Evolutionary conservation across 768 basidiomycete genomes (phyloP), one percentile per base, ranked within the genome.

Genomic region (Tylopilus sp.): DNA sequence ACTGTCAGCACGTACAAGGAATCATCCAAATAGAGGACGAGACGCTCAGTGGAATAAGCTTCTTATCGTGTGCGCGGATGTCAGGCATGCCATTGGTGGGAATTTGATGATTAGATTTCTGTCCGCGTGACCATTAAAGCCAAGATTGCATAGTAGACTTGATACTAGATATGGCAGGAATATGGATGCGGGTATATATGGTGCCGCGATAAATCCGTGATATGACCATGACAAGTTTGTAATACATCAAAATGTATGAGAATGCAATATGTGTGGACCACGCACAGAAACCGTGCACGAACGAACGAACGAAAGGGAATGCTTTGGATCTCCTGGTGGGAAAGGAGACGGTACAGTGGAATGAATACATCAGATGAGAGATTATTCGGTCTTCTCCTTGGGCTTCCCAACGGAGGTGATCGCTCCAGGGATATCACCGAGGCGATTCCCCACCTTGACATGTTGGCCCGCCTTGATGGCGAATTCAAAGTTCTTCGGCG

Each of bases 401-500:
- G 20, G 9, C 12, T 21, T 67, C 18, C 67, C 52, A 12, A 80
- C 48, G 20, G 53, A 42, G 6, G 56, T 59, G 23, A 26, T 44
- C 3, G 53, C 52, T 1, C 62, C 54, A 0, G 60, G 57, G 2
- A 66, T 65, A 57, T 89, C 82, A 5, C 94, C 94, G 30, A 99
- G 62, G 56, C 74, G 71, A 71, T 98, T 77, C 0, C 95, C 95
- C 31, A 95, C 91, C 67, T 85, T 83, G 53, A 98, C 83, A 69
- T 87, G 89, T 69, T 93, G 79, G 3, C 93, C 91, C 3, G 85
- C 78, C 55, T 82, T 73, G 15, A 94, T 80, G 1, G 73, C 67
- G 61, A 95, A 97, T 67, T 82, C 79, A 65, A 95, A 99, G 31
- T 82, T 72, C 47, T 76, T 72, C 0, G 97, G 95, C 0, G 95